These are phyloP conservation scores for Conringia planisiliqua DNA, from an alignment of 345 rosid genomes.

Conservation along the genomic window DNA sequence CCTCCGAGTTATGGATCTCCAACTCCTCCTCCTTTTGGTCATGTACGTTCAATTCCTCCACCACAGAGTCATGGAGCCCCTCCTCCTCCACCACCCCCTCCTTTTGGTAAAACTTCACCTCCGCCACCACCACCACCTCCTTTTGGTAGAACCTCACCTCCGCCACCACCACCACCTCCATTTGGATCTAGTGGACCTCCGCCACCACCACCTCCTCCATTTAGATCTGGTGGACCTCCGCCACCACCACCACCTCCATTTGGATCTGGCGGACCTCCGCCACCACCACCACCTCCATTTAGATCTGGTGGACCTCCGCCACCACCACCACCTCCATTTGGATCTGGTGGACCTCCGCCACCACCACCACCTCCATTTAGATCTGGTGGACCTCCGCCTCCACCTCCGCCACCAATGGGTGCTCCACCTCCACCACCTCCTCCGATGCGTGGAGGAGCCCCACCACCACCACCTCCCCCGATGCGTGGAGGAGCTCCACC, in stretches of 20 bases:
- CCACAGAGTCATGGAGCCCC: constrained; percentile 25
- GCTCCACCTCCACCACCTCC: constrained; percentile 49
- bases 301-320: constrained; percentile 26
- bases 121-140: constrained; percentile 43
- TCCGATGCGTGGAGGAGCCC: constrained; percentile 30
- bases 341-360: constrained; percentile 10
- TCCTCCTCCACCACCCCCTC: constrained; percentile 44
- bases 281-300: constrained; percentile 37
- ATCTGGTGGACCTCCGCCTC: constrained; percentile 13
- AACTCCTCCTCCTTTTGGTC: constrained; percentile 29
- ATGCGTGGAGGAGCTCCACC: constrained; percentile 44
- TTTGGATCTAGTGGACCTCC: constrained; percentile 10
- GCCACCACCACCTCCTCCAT: constrained; percentile 34
- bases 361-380: constrained; percentile 38
- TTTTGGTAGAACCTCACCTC: constrained; percentile 8
- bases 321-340: constrained; percentile 30
- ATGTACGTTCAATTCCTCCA: constrained; percentile 17
- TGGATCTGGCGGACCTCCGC: constrained; percentile 30
- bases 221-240: constrained; percentile 20
- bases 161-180: constrained; percentile 40
- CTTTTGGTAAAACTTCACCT: constrained; percentile 29
- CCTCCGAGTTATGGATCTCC: constrained; percentile 23
- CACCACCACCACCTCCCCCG: constrained; percentile 49
- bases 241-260: constrained; percentile 22
- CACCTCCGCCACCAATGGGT: constrained; percentile 39